Base-by-base conservation (phyloP, 495 filamentous ascomycete species). In the Pyrenopolyporus hunteri region DNA sequence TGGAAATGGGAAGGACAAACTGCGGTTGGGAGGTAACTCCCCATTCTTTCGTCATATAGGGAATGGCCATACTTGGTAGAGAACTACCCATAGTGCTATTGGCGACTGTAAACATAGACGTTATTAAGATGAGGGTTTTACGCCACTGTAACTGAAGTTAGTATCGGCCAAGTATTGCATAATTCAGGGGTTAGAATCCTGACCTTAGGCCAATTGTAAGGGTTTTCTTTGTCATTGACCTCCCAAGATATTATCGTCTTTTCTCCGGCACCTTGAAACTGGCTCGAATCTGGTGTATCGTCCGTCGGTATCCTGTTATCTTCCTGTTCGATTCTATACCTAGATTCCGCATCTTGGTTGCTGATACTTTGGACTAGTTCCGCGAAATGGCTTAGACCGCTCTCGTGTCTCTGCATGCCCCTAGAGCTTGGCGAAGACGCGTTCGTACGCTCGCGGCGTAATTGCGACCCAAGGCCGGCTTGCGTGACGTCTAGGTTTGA, bases 1-100 rank as follows among this genome's bases (percentile, higher is more conserved):
- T 82, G 0, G 88, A 89, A 0, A 89, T 90, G 8, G 90, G 90
- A 5, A 94, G 77, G n/a, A 89, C 85, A 8, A 85, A 75, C 13
- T 82, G 76, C 36, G 75, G 73, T 36, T 86, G 67, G 29, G 83
- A 80, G 2, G 77, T 80, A 47, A 91, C 73, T 46, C 79, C 52
- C 74, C 86, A 91, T 51, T 87, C 78, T 6, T 72, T 60, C 0
- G 79, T 73, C 13, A 89, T 87, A 43, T 77, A 81, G 3, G 76
- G 77, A 33, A 83, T 83, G 33, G 83, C 83, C 63, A 83, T 87
- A 52, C 83, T 83, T 1, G 89, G 86, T 11, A 93, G 73, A 0
- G 86, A 80, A 23, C 84, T 87, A 2, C 85, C 84, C 65, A 92
- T 82, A n/a, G 89, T 91, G 28, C 82, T 86, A 73, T 92, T 92